Evolutionary conservation across 371 early-diverging fungal species (phyloP), one percentile per base, ranked within the genome.

Genomic region (Apophysomyces sp.): DNA sequence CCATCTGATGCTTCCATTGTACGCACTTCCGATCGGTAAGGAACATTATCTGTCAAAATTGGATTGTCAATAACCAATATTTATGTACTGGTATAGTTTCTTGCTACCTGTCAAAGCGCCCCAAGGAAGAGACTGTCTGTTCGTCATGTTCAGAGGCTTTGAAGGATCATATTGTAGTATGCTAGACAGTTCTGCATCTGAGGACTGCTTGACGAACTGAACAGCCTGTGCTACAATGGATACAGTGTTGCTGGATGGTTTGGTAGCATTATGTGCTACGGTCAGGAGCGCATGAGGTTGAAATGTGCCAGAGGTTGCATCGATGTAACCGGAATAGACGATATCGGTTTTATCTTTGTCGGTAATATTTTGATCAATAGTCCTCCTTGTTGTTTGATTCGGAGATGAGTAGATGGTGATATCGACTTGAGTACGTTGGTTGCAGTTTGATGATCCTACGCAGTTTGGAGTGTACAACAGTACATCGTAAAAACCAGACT

Each of bases 401-500:
- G 72, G 58, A 5, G 80, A 59, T n/a, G 67, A 61, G 18, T 55
- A 57, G 1, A 85, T 51, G 1, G 63, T 39, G 28, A 72, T 8
- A 56, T 78, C 73, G 26, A 83, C 80, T 21, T 76, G 65, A 0
- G 78, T 72, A 18, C 89, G 80, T 34, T 63, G 66, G 7, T 49
- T 34, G 44, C 89, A 88, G n/a, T 76, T 69, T 31, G 73, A 68
- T 28, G 72, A 71, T 30, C 67, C 60, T 55, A 66, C 65, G 60
- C 91, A 91, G 21, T 77, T 78, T 15, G 92, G 91, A 1, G 85
- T 77, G 59, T 80, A 78, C 44, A 89, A 39, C 36, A 77, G 76
- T 1, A 89, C 83, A 21, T 85, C 76, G 52, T 91, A 91, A 40
- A 75, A 73, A 15, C 92, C 92, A 12, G 86, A 62, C 58, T 89